Evolutionary conservation across 1,284 basidiomycete genomes (phyloP).

Genomic region (Ustilago vetiveriae): DNA sequence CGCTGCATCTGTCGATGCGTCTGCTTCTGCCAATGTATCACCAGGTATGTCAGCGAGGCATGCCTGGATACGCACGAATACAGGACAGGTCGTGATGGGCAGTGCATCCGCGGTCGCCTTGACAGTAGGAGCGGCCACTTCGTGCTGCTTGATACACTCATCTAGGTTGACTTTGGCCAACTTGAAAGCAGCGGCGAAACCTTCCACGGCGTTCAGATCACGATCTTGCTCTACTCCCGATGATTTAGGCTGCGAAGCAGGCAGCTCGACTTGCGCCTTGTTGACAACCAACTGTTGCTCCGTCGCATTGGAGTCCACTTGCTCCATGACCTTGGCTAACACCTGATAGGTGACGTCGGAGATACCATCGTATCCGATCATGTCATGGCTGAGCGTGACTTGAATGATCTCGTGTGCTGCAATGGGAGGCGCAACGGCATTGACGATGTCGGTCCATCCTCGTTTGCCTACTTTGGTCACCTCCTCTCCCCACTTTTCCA

Average conservation of each 20-base stretch:
- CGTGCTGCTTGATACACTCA: conserved; percentile 80
- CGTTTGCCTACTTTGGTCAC: conserved; percentile 55
- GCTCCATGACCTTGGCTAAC: conserved; percentile 61
- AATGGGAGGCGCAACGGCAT: conserved; percentile 96
- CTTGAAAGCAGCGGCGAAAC: conserved; percentile 82
- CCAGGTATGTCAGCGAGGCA: conserved; percentile 47
- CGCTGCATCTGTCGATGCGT: not conserved
- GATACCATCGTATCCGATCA: conserved; percentile 94
- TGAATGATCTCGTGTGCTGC: conserved; percentile 97
- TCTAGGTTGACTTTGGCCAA: conserved; percentile 77
- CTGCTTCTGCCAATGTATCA: not conserved
- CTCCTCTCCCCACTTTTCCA: conserved; percentile 60
- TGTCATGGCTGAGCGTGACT: conserved; percentile 87
- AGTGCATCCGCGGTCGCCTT: conserved; percentile 37
- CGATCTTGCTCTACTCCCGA: conserved; percentile 65
- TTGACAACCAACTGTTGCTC: conserved; percentile 62
- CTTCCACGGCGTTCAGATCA: conserved; percentile 83
- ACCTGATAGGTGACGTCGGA: conserved; percentile 86
- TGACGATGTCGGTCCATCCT: conserved; percentile 77
- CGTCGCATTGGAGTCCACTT: conserved; percentile 48
- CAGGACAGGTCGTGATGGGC: conserved; percentile 86
- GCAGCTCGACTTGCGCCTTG: conserved; percentile 43
- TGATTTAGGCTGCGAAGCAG: conserved; percentile 36
- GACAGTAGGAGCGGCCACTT: conserved; percentile 66
- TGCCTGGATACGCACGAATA: conserved; percentile 93